Conservation (phyloP, 1,284 basidiomycete species). For the Naganishia sp. region DNA sequence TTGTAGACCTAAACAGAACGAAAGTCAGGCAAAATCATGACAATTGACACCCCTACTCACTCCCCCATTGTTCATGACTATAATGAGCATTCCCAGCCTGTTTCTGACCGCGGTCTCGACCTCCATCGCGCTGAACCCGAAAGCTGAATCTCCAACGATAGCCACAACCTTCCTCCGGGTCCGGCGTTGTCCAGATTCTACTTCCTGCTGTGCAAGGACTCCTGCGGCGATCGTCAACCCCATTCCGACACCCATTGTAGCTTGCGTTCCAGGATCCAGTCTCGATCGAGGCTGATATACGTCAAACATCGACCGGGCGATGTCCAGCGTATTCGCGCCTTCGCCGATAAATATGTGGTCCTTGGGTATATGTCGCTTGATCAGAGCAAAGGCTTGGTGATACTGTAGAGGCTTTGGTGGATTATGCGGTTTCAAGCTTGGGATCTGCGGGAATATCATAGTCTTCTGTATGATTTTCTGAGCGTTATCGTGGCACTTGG, state of each 20-base stretch:
- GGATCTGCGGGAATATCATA: constrained; percentile 24
- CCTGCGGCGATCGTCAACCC: constrained; percentile 36
- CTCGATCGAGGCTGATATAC: constrained; percentile 34
- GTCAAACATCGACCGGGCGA: constrained; percentile 37
- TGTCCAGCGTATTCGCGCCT: constrained; percentile 38
- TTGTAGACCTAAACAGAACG: constrained; percentile 34
- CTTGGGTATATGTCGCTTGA: constrained; percentile 32
- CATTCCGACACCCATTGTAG: constrained; percentile 39
- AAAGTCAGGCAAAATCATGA: background rate
- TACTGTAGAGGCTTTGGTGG: constrained; percentile 33
- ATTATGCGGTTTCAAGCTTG: constrained; percentile 18
- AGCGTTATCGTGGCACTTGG: constrained; percentile 33
- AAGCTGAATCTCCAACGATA: constrained; percentile 37
- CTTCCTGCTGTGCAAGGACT: constrained; percentile 16
- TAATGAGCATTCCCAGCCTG: constrained; percentile 36
- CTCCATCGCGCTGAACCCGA: constrained; percentile 38
- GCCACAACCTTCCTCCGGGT: constrained; percentile 34
- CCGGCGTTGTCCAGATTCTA: background rate
- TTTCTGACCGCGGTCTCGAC: constrained; percentile 38
- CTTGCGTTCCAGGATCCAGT: constrained; percentile 36
- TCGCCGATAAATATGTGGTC: constrained; percentile 36
- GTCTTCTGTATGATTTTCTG: constrained; percentile 31
- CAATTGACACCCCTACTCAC: constrained; percentile 11
- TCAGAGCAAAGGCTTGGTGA: constrained; percentile 36
- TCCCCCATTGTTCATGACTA: constrained; percentile 39